Conservation (phyloP, 1,284 basidiomycete species). For the Marasmius tenuissimus region DNA sequence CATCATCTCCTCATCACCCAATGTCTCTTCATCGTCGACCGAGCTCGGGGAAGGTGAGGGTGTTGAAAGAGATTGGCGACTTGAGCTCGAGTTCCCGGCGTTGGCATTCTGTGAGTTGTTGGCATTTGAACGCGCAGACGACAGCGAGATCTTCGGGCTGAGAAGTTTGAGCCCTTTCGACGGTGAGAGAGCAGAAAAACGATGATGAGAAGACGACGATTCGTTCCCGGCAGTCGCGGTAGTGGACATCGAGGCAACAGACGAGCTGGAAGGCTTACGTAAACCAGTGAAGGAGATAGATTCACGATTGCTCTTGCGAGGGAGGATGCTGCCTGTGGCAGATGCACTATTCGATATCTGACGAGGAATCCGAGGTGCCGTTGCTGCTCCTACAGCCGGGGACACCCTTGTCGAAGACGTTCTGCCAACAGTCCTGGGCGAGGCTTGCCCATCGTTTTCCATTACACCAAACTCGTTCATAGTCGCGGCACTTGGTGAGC, state of each 20-base stretch:
- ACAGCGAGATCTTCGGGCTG: slow-evolving; percentile 71
- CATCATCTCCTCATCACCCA: slow-evolving; percentile 97
- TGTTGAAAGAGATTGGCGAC: slow-evolving; percentile 74
- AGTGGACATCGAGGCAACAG: slow-evolving; percentile 64
- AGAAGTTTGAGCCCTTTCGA: slow-evolving; percentile 80
- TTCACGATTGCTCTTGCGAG: slow-evolving; percentile 71
- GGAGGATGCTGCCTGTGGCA: slow-evolving; percentile 36
- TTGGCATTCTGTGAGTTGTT: slow-evolving; percentile 50
- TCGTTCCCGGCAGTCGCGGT: slow-evolving; percentile 40
- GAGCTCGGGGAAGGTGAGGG: slow-evolving; percentile 75
- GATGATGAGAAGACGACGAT: slow-evolving; percentile 45
- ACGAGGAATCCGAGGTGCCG: slow-evolving; percentile 61
- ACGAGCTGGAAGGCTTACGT: slow-evolving; percentile 78
- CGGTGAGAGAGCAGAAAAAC: slow-evolving; percentile 78
- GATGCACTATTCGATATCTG: slow-evolving; percentile 56
- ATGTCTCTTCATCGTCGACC: slow-evolving; percentile 87
- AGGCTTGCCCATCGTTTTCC: slow-evolving; percentile 50
- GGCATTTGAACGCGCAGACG: slow-evolving; percentile 53
- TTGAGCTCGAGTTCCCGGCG: slow-evolving; percentile 66
- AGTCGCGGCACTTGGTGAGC: slow-evolving; percentile 54
- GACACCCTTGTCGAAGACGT: slow-evolving; percentile 44
- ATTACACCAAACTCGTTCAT: slow-evolving; percentile 80
- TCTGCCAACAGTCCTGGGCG: slow-evolving; percentile 38
- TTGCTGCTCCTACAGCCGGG: slow-evolving; percentile 52
- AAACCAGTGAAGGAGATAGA: slow-evolving; percentile 73